These are phyloP conservation scores for Fistulina hepatica DNA, from an alignment of 1,284 basidiomycete species.

Conservation along the genomic window DNA sequence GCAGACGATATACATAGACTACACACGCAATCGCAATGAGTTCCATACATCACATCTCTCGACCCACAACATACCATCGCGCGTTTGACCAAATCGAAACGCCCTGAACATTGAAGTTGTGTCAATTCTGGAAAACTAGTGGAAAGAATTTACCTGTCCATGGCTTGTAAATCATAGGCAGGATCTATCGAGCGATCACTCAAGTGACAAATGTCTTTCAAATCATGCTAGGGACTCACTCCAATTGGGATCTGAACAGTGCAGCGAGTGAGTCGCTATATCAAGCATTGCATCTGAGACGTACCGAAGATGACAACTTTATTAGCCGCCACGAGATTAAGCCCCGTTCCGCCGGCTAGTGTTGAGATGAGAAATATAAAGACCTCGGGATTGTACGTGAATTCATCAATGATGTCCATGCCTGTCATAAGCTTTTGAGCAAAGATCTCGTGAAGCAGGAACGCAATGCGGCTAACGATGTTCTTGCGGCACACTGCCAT, in stretches of 20 bases:
- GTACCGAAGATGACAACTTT: slow-evolving; percentile 79
- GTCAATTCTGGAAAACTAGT: not conserved
- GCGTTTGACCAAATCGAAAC: slow-evolving; percentile 80
- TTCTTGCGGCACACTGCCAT: slow-evolving; percentile 55
- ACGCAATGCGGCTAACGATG: slow-evolving; percentile 39
- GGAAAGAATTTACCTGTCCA: slow-evolving; percentile 47
- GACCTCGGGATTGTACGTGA: slow-evolving; percentile 62
- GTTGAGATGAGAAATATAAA: slow-evolving; percentile 77
- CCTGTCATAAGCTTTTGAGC: slow-evolving; percentile 36
- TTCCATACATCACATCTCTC: not conserved
- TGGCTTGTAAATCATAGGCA: slow-evolving; percentile 78
- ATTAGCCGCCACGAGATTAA: slow-evolving; percentile 70
- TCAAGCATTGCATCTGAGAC: slow-evolving; percentile 14
- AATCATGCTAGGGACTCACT: slow-evolving; percentile 37
- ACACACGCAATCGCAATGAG: not conserved
- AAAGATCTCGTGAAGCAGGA: not conserved
- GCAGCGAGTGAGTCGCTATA: slow-evolving; percentile 3
- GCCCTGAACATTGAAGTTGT: slow-evolving; percentile 30
- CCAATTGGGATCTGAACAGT: slow-evolving; percentile 87
- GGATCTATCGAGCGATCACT: slow-evolving; percentile 47
- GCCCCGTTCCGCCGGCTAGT: slow-evolving; percentile 63
- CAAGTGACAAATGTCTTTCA: slow-evolving; percentile 2
- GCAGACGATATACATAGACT: slow-evolving; percentile 74
- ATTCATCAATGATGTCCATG: slow-evolving; percentile 72
- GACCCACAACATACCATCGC: slow-evolving; percentile 31